Evolutionary conservation across 345 rosid species (phyloP).

Genomic region (Salix viminalis): DNA sequence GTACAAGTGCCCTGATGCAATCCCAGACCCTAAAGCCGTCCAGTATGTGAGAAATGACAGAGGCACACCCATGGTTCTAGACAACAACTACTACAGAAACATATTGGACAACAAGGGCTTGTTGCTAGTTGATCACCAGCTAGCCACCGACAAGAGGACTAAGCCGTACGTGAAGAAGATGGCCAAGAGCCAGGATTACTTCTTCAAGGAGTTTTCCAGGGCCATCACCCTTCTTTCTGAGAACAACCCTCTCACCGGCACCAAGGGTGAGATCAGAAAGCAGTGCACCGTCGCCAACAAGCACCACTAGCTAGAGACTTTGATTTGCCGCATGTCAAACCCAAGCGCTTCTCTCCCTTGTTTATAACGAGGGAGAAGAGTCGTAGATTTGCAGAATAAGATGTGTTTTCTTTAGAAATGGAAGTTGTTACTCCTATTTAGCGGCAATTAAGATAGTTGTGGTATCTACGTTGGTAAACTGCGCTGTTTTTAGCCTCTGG

Average conservation of each 20-base stretch:
- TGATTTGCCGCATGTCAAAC: background rate
- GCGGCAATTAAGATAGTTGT: constrained; percentile 1
- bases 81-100: constrained; percentile 96
- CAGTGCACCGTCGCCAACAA: constrained; percentile 83
- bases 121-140: constrained; percentile 82
- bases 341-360: constrained; percentile 7
- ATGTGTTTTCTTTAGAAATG: constrained; percentile 3
- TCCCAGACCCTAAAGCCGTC: constrained; percentile 91
- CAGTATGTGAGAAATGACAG: constrained; percentile 96
- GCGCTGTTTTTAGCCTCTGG: background rate
- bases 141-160: constrained; percentile 80
- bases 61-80: constrained; percentile 86
- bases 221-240: constrained; percentile 81
- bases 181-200: constrained; percentile 91
- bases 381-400: constrained; percentile 29
- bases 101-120: constrained; percentile 89
- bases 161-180: constrained; percentile 86
- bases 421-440: background rate
- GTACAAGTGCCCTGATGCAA: constrained; percentile 87
- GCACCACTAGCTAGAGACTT: constrained; percentile 51
- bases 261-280: constrained; percentile 89
- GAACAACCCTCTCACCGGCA: constrained; percentile 90
- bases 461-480: background rate
- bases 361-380: constrained; percentile 13
- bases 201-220: constrained; percentile 85